Percentiles rank a stretch among this genome's conserved stretches.
phyloP scores from a whole-genome alignment of 208 protist genomes.

The Wallacemonas rigidus region DNA sequence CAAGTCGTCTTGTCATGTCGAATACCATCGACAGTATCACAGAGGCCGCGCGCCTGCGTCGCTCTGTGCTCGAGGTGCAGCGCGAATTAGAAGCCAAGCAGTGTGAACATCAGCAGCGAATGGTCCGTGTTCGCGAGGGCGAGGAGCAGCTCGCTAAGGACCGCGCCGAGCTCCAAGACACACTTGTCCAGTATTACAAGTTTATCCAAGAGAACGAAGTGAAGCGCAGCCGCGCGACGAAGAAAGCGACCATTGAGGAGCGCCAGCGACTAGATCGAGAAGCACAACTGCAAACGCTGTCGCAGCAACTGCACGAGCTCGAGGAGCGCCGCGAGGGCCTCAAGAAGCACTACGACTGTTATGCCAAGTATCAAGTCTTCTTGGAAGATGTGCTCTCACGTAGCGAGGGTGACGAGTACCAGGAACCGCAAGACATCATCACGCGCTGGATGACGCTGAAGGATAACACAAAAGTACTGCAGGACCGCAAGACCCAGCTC shows the following conservation, averaged over 20 bases:
- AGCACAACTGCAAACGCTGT: conserved; percentile 78
- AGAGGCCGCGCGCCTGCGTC: conserved; percentile 85
- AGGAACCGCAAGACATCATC: conserved; percentile 91
- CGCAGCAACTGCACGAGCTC: conserved; percentile 46
- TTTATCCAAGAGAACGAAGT: conserved; percentile 95
- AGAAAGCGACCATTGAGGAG: conserved; percentile 87
- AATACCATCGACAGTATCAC: conserved; percentile 90
- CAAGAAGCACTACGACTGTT: conserved; percentile 57
- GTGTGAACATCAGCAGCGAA: conserved; percentile 80
- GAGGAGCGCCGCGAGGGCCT: conserved; percentile 63
- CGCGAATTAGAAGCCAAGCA: conserved; percentile 87
- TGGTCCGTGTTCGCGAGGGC: conserved; percentile 80
- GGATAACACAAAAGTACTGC: conserved; percentile 91
- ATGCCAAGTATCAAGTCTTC: conserved; percentile 87
- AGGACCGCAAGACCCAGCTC: conserved; percentile 88
- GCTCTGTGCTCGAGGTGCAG: conserved; percentile 84
- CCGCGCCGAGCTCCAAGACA: conserved; percentile 87
- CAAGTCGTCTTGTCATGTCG: conserved; percentile 41
- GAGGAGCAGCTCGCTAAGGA: conserved; percentile 79
- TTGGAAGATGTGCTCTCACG: conserved; percentile 88
- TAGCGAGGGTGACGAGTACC: conserved; percentile 92
- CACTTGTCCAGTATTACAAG: conserved; percentile 93
- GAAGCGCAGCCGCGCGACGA: conserved; percentile 84
- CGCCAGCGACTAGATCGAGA: conserved; percentile 85
- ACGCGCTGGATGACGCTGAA: conserved; percentile 89